Conservation (phyloP, 768 basidiomycete species). For the Leccinum variicolor region DNA sequence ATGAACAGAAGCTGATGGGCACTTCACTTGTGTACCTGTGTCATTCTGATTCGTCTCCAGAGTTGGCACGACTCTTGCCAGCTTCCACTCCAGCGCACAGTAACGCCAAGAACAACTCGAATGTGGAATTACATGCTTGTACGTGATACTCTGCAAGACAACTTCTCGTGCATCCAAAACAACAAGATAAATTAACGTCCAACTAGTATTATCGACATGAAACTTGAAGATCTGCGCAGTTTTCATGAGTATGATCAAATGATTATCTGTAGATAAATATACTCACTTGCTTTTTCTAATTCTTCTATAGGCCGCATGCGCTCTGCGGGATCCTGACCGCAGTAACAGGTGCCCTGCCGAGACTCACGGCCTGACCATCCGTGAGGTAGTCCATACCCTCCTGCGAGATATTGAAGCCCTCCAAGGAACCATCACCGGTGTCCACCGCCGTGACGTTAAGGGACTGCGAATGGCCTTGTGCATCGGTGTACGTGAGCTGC, state of each 20-base stretch:
- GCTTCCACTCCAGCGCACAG: no score
- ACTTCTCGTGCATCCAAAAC: neutral
- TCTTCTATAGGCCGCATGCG: constrained; percentile 12
- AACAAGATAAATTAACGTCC: neutral
- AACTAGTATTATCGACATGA: neutral
- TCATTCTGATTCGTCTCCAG: neutral
- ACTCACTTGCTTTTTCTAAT: neutral
- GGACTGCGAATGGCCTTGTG: constrained; percentile 27
- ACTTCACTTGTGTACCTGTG: neutral
- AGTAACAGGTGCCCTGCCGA: constrained; percentile 26
- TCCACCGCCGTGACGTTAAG: constrained; percentile 55
- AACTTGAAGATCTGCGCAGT: neutral
- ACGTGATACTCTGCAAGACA: neutral
- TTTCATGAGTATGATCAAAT: neutral
- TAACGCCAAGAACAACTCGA: neutral
- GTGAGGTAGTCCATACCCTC: constrained; percentile 38
- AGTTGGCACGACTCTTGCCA: neutral
- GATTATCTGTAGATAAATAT: neutral
- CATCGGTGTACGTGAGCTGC: constrained; percentile 45
- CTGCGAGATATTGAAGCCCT: constrained; percentile 37
- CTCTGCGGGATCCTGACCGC: constrained; percentile 16
- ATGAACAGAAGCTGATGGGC: neutral
- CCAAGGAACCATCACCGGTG: constrained; percentile 27
- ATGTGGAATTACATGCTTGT: neutral
- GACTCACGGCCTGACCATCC: constrained; percentile 18